phyloP scores from a whole-genome alignment of 371 early-diverging fungal species.

The Lichtheimia hyalospora region DNA sequence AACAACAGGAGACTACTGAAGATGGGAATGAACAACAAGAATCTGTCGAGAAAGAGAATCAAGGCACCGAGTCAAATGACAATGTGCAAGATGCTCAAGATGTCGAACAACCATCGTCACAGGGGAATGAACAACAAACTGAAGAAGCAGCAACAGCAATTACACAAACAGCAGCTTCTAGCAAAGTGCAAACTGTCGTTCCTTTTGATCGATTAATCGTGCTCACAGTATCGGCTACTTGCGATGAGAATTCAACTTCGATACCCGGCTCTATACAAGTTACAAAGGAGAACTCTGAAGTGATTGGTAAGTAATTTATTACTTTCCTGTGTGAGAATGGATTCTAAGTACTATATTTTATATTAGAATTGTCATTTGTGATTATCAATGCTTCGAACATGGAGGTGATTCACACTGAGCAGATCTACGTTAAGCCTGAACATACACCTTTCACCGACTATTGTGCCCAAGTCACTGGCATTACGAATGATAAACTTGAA shows the following conservation, averaged over 20 bases:
- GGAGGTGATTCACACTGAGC: conserved; percentile 58
- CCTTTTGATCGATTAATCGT: conserved; percentile 66
- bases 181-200: conserved; percentile 21
- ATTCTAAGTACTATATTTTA: not conserved
- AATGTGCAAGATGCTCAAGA: not conserved
- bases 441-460: conserved; percentile 64
- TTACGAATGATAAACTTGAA: conserved; percentile 55
- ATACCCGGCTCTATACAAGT: conserved; percentile 63
- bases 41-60: not conserved
- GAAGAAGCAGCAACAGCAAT: not conserved
- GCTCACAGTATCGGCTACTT: conserved; percentile 72
- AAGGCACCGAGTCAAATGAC: not conserved
- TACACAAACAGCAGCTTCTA: not conserved
- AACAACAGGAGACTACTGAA: not conserved
- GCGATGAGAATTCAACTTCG: conserved; percentile 66
- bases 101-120: not conserved
- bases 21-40: not conserved
- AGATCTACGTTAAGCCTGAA: conserved; percentile 67
- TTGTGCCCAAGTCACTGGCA: conserved; percentile 68
- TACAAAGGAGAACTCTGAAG: conserved; percentile 54
- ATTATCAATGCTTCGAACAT: conserved; percentile 39
- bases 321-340: not conserved
- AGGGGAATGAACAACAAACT: not conserved
- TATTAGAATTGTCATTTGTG: conserved; percentile 41
- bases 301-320: conserved; percentile 35